phyloP scores from a whole-genome alignment of 2,329 filamentous ascomycete species.

The Hypoxylon sp. region DNA sequence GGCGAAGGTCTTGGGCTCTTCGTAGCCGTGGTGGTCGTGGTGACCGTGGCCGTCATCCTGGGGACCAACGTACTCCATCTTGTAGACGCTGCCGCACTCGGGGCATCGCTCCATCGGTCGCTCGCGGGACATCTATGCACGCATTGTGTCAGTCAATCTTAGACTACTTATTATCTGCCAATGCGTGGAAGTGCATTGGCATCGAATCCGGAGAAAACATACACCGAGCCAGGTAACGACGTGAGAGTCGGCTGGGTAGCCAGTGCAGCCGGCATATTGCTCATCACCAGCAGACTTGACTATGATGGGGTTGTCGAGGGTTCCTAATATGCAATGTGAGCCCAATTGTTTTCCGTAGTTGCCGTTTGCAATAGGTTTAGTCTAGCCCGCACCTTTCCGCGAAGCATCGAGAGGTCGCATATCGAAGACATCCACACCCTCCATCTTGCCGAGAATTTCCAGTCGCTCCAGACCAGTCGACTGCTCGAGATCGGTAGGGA shows the following conservation, averaged over 20 bases:
- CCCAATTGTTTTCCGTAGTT: conserved; percentile 28
- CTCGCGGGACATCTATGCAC: conserved; percentile 80
- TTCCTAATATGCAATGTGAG: conserved; percentile 70
- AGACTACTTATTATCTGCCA: conserved; percentile 7
- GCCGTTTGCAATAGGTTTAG: background rate
- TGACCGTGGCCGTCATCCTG: conserved; percentile 77
- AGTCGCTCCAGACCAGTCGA: conserved; percentile 97
- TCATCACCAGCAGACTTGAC: conserved; percentile 95
- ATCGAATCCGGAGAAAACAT: conserved; percentile 58
- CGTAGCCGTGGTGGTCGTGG: conserved; percentile 73
- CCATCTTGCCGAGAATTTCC: conserved; percentile 99
- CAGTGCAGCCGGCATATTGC: conserved; percentile 97
- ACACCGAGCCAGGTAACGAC: conserved; percentile 90
- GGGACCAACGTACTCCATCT: conserved; percentile 96
- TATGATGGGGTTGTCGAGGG: conserved; percentile 88
- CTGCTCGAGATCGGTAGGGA: conserved; percentile 96
- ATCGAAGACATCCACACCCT: conserved; percentile 97
- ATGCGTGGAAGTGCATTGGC: background rate
- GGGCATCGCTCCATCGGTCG: conserved; percentile 95
- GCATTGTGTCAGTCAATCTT: conserved; percentile 32
- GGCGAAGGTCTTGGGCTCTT: conserved; percentile 96
- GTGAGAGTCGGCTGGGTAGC: conserved; percentile 93
- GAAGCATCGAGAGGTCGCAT: conserved; percentile 96
- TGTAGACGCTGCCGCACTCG: conserved; percentile 96
- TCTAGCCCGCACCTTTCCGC: conserved; percentile 75